Conservation (phyloP, 805 yeast species). For the Candida arabinofermentans region DNA sequence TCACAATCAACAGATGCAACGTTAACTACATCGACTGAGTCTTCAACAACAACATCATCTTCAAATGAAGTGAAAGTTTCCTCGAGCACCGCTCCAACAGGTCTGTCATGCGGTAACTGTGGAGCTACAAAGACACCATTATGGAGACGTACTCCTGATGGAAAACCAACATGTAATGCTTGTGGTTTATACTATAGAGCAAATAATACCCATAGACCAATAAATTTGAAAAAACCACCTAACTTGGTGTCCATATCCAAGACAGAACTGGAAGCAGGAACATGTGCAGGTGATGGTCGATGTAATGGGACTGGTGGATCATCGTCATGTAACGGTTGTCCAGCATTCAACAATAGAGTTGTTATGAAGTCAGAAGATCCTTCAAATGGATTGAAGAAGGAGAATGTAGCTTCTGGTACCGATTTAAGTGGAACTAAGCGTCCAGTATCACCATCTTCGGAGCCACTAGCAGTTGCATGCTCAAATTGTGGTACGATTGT, state of each 20-base stretch:
- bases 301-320: conserved; percentile 90
- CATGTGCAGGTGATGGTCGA: conserved; percentile 71
- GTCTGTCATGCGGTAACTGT: conserved; percentile 48
- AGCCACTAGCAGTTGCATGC: conserved; percentile 66
- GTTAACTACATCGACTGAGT: neutral
- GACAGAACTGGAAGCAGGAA: conserved; percentile 38
- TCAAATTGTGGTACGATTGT: conserved; percentile 81
- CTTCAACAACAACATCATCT: neutral
- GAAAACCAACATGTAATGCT: conserved; percentile 54
- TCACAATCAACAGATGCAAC: neutral
- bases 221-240: conserved; percentile 57
- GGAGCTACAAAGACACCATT: conserved; percentile 54
- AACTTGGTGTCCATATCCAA: conserved; percentile 40
- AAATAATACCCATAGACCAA: conserved; percentile 62
- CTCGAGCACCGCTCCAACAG: conserved; percentile 1
- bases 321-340: conserved; percentile 76
- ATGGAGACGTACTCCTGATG: conserved; percentile 57
- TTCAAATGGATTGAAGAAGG: neutral
- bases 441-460: conserved; percentile 19
- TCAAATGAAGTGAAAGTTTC: too few relatives aligned
- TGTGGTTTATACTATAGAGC: conserved; percentile 56
- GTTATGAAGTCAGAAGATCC: conserved; percentile 26
- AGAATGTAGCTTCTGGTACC: too few relatives aligned
- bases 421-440: too few relatives aligned
- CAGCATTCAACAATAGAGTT: conserved; percentile 73